Evolutionary conservation across 176 grass and related monocot genomes (phyloP).

Genomic region (Musa troglodytarum): DNA sequence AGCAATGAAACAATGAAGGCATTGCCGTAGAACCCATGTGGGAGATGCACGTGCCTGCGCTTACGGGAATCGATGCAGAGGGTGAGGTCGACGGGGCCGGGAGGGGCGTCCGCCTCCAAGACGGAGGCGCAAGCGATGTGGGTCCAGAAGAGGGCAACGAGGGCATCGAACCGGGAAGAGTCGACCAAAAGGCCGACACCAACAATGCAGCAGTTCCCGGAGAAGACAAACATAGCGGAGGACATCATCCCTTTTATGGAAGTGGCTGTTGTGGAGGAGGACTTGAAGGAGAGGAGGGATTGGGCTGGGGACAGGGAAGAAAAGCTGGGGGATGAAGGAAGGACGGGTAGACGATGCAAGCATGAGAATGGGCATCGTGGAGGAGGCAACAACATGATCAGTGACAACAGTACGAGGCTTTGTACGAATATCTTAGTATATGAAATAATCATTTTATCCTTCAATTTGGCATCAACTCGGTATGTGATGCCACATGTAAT

Average conservation of each 20-base stretch:
- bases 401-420: too few relatives aligned
- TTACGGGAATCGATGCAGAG: constrained; percentile 59
- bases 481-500: too few relatives aligned
- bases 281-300: constrained; percentile 27
- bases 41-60: constrained; percentile 59
- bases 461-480: too few relatives aligned
- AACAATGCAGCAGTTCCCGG: constrained; percentile 18
- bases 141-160: constrained; percentile 68
- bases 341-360: constrained; percentile 15
- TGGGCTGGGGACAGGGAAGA: background rate
- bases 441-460: too few relatives aligned
- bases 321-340: background rate
- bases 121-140: constrained; percentile 14
- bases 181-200: constrained; percentile 25
- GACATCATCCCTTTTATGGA: constrained; percentile 18
- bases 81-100: constrained; percentile 32
- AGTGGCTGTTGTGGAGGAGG: background rate
- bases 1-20: background rate
- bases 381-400: too few relatives aligned
- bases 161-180: constrained; percentile 47
- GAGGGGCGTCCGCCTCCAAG: background rate
- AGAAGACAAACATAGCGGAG: constrained; percentile 67
- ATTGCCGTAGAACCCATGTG: constrained; percentile 61
- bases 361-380: constrained; percentile 44
- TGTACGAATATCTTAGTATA: too few relatives aligned